These are phyloP conservation scores for Meredithiella fracta DNA, from an alignment of 2,329 filamentous ascomycete species.

Conservation along the genomic window DNA sequence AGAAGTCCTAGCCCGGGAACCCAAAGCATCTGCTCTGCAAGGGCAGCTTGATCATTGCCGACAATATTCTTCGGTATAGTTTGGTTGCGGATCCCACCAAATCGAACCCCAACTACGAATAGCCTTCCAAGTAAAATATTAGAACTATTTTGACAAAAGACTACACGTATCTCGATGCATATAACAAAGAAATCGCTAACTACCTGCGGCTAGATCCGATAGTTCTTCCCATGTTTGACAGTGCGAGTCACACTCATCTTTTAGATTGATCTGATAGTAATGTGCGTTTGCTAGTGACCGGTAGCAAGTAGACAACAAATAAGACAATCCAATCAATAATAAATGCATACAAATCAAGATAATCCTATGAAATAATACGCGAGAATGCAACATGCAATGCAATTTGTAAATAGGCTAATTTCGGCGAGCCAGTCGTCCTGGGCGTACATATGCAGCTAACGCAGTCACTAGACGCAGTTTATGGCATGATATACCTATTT, in stretches of 20 bases:
- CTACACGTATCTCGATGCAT: constrained; percentile 15
- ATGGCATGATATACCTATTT: no score
- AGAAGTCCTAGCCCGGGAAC: constrained; percentile 24
- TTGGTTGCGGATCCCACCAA: constrained; percentile 28
- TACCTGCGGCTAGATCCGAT: constrained; percentile 25
- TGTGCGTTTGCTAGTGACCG: neutral
- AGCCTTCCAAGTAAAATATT: constrained; percentile 15
- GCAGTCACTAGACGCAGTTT: no score
- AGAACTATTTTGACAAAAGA: constrained; percentile 9
- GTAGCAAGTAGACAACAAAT: neutral
- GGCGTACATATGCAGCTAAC: no score
- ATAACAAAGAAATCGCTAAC: constrained; percentile 16
- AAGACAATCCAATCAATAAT: neutral
- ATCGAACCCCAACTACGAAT: constrained; percentile 20
- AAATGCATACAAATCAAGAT: no score
- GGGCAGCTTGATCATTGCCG: constrained; percentile 35
- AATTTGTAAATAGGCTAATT: no score
- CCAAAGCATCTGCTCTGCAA: constrained; percentile 28
- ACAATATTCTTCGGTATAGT: constrained; percentile 35
- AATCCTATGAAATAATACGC: no score
- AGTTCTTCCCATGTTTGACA: constrained; percentile 28
- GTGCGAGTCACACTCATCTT: constrained; percentile 21
- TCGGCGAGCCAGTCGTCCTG: no score
- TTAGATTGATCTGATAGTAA: neutral
- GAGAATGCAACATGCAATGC: no score